phyloP scores from a whole-genome alignment of 164 flowering plant genomes.

The Sextonia rubra region DNA sequence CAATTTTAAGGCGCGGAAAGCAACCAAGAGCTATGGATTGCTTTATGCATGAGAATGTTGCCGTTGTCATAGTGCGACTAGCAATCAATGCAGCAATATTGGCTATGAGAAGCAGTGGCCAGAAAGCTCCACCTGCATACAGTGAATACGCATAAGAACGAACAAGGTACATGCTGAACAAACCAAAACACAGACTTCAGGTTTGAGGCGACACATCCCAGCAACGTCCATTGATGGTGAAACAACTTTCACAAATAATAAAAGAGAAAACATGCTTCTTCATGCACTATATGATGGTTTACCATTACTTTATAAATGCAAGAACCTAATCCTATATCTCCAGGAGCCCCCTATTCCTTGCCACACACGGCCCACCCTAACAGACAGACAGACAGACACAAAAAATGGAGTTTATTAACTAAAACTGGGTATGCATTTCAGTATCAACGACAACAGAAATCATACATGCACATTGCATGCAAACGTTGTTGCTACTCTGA shows the following conservation, averaged over 20 bases:
- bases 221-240: neutral
- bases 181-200: neutral
- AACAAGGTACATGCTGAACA: neutral
- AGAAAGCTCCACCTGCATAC: conserved; percentile 71
- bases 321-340: too few species aligned
- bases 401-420: too few species aligned
- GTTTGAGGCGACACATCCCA: neutral
- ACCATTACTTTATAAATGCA: too few species aligned
- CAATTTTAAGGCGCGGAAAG: conserved; percentile 97
- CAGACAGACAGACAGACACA: too few species aligned
- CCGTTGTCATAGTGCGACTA: conserved; percentile 95
- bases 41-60: conserved; percentile 93
- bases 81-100: conserved; percentile 93
- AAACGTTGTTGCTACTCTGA: too few species aligned
- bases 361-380: too few species aligned
- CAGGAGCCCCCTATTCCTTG: too few species aligned
- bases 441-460: too few species aligned
- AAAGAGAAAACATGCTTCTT: neutral
- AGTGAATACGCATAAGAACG: conserved; percentile 9
- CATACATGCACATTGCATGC: too few species aligned
- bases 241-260: too few species aligned
- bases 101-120: conserved; percentile 88
- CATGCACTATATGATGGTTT: neutral
- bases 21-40: conserved; percentile 96
- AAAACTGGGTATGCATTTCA: too few species aligned